These are phyloP conservation scores for Apiospora marii DNA, from an alignment of 2,329 filamentous ascomycete genomes.

Conservation along the genomic window DNA sequence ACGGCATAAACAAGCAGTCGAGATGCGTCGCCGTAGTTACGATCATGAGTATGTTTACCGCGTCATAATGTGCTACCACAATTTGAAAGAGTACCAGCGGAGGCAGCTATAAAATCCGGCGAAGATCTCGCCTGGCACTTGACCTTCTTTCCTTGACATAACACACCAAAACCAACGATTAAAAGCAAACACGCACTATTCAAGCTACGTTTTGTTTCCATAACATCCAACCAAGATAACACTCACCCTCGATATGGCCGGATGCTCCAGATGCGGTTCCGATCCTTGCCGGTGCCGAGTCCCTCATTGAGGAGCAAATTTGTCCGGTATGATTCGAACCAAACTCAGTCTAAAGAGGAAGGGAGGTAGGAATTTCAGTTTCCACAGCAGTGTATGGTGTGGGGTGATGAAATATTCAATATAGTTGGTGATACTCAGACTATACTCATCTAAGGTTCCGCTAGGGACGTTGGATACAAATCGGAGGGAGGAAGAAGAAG, in stretches of 20 bases:
- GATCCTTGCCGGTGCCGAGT: background rate
- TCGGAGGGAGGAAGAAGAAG: too few species aligned
- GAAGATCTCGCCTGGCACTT: background rate
- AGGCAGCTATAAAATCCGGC: background rate
- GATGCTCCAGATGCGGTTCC: background rate
- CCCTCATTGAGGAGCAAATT: background rate
- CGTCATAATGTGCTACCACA: background rate
- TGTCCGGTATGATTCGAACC: background rate
- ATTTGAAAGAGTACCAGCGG: background rate
- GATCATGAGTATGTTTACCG: background rate
- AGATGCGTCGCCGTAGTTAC: background rate
- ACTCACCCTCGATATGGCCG: background rate
- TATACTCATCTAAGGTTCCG: too few species aligned
- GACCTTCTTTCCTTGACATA: too few species aligned
- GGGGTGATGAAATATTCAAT: background rate
- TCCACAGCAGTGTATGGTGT: too few species aligned
- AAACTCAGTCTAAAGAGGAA: background rate
- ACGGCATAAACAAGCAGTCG: background rate
- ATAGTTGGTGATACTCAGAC: background rate
- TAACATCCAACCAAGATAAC: background rate
- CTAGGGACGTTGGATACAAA: too few species aligned
- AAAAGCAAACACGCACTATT: background rate
- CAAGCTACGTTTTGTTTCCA: too few species aligned
- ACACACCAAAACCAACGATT: background rate
- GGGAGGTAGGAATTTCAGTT: too few species aligned